Conservation (phyloP, 768 basidiomycete genomes). For the Termitomyces sp. region DNA sequence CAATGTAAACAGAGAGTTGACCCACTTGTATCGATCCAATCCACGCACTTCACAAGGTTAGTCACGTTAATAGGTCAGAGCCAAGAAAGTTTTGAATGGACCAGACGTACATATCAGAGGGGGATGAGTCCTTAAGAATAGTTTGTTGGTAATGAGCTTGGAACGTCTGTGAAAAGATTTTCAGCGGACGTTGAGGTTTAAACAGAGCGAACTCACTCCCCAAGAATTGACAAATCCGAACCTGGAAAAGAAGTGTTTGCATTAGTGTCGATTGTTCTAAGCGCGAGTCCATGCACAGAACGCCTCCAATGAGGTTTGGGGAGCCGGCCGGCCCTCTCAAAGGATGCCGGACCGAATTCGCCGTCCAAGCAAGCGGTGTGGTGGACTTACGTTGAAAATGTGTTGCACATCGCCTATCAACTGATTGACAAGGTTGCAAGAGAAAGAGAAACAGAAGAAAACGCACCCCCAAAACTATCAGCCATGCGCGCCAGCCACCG, state of each 20-base stretch:
- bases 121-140: not conserved
- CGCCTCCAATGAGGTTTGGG: not conserved
- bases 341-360: not conserved
- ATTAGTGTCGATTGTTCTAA: not conserved
- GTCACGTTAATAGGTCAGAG: not conserved
- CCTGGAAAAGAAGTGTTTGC: constrained; percentile 18
- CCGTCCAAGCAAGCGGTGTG: not conserved
- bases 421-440: not conserved
- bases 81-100: not conserved
- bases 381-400: constrained; percentile 37
- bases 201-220: constrained; percentile 42
- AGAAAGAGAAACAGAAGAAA: not conserved
- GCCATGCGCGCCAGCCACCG: constrained; percentile 39
- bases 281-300: not conserved
- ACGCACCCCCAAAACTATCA: constrained; percentile 37
- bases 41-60: constrained; percentile 1
- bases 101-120: constrained; percentile 3
- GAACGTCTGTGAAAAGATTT: not conserved
- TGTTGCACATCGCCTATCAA: constrained; percentile 39
- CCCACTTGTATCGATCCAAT: constrained; percentile 10
- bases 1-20: not conserved
- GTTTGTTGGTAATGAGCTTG: constrained; percentile 6
- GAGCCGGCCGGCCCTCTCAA: not conserved
- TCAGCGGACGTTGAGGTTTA: not conserved
- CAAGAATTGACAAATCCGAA: constrained; percentile 72